Evolutionary conservation across 2,329 filamentous ascomycete genomes (phyloP).

Genomic region (Aspergillus sp.): DNA sequence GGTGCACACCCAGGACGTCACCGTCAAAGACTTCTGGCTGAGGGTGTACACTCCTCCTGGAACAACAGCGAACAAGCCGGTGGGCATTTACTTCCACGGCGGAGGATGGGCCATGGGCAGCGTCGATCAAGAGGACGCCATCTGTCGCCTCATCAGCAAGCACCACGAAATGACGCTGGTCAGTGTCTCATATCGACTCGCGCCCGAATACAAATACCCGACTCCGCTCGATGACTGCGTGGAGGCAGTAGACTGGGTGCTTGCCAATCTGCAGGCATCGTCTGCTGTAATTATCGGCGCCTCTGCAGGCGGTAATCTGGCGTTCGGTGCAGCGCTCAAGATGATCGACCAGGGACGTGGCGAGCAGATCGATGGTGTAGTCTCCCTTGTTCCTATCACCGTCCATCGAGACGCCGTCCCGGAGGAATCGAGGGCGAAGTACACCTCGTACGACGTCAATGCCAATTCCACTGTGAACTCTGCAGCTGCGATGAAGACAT

Average conservation of each 20-base stretch:
- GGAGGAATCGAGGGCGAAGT: constrained; percentile 31
- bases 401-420: constrained; percentile 40
- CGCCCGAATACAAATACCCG: constrained; percentile 18
- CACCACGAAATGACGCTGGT: not conserved
- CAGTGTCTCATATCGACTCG: constrained; percentile 19
- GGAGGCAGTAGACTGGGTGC: constrained; percentile 5
- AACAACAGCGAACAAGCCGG: not conserved
- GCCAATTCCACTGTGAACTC: constrained; percentile 39
- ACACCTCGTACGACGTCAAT: constrained; percentile 38
- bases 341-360: constrained; percentile 37
- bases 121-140: constrained; percentile 9
- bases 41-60: not conserved
- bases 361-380: constrained; percentile 37
- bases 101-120: constrained; percentile 17
- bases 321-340: constrained; percentile 37
- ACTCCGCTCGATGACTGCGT: constrained; percentile 15
- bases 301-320: constrained; percentile 41
- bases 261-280: not conserved
- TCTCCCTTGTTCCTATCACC: constrained; percentile 38
- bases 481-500: constrained; percentile 31
- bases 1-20: constrained; percentile 5
- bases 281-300: constrained; percentile 38
- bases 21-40: not conserved
- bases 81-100: constrained; percentile 14
- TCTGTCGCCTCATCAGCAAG: constrained; percentile 6